A percentile compares a stretch with the other conserved stretches of the same genome.
These are phyloP conservation scores for Eucalyptus cloeziana DNA, from an alignment of 345 rosid species.

Conservation along the genomic window DNA sequence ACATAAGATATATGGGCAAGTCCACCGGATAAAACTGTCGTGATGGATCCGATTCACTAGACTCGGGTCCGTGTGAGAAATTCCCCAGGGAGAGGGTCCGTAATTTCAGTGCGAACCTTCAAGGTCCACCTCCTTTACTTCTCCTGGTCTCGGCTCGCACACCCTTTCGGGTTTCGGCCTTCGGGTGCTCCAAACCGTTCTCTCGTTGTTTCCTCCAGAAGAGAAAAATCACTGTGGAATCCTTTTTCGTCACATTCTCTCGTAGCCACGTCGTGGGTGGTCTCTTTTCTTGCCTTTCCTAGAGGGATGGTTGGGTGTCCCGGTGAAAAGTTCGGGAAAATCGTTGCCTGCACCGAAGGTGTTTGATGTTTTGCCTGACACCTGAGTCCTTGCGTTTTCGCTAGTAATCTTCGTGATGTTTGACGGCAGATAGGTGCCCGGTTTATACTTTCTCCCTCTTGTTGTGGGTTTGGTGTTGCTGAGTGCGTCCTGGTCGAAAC, in stretches of 20 bases:
- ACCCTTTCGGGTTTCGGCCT: neutral
- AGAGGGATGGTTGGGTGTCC: neutral
- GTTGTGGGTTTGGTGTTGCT: neutral
- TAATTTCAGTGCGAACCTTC: neutral
- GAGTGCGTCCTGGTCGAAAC: neutral
- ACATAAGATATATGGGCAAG: neutral
- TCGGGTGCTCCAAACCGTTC: neutral
- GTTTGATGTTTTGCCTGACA: slow-evolving; percentile 14
- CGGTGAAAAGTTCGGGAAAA: neutral
- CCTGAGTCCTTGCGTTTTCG: neutral
- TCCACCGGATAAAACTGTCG: neutral
- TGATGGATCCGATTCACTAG: neutral
- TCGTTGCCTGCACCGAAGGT: neutral
- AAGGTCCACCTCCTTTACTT: neutral
- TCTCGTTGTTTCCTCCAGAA: neutral
- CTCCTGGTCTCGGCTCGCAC: neutral
- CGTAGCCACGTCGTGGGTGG: neutral
- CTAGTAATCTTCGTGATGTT: neutral
- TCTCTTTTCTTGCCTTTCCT: neutral
- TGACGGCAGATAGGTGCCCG: neutral
- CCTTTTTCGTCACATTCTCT: neutral
- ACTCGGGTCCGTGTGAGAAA: neutral
- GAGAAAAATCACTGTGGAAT: neutral
- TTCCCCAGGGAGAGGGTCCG: neutral
- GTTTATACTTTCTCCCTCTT: neutral